A percentile compares a stretch with the other conserved stretches of the same genome.
Conservation (phyloP, 208 protist genomes). For the Crithidia thermophila region DNA sequence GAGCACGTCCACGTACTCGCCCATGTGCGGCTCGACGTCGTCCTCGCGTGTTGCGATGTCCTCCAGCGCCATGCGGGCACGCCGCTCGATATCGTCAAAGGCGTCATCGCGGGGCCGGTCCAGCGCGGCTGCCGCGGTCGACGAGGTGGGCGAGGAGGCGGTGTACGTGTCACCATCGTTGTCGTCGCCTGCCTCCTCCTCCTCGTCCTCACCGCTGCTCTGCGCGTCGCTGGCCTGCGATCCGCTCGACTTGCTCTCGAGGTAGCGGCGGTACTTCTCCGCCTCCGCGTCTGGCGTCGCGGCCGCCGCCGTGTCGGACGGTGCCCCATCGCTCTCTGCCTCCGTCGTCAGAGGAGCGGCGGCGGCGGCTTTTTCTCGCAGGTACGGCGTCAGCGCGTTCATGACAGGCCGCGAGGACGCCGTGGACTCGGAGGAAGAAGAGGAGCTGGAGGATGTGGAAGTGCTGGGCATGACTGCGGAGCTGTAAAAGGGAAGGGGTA, state of each 20-base stretch:
- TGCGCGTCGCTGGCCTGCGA: neutral
- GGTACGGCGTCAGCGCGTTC: conserved; percentile 21
- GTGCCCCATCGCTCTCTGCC: too few relatives aligned
- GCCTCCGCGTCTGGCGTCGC: neutral
- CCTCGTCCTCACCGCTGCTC: neutral
- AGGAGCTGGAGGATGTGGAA: conserved; percentile 1
- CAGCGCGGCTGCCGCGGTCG: conserved; percentile 1
- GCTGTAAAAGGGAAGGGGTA: too few relatives aligned
- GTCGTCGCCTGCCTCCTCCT: neutral
- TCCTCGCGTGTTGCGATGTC: conserved; percentile 59
- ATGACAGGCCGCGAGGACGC: conserved; percentile 3
- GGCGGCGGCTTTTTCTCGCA: conserved; percentile 1
- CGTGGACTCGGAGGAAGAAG: neutral
- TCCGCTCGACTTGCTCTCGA: neutral
- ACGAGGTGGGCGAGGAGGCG: neutral
- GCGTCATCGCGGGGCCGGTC: conserved; percentile 34
- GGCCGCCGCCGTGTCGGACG: neutral
- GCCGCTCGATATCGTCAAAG: conserved; percentile 57
- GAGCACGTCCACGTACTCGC: conserved; percentile 65
- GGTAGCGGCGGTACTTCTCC: neutral
- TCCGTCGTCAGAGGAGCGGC: neutral
- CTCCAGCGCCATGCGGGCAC: conserved; percentile 74
- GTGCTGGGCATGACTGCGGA: conserved; percentile 3
- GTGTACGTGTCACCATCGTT: neutral
- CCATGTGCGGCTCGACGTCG: conserved; percentile 39